Conservation (phyloP, 768 basidiomycete genomes). For the Tubosaeta sp. region DNA sequence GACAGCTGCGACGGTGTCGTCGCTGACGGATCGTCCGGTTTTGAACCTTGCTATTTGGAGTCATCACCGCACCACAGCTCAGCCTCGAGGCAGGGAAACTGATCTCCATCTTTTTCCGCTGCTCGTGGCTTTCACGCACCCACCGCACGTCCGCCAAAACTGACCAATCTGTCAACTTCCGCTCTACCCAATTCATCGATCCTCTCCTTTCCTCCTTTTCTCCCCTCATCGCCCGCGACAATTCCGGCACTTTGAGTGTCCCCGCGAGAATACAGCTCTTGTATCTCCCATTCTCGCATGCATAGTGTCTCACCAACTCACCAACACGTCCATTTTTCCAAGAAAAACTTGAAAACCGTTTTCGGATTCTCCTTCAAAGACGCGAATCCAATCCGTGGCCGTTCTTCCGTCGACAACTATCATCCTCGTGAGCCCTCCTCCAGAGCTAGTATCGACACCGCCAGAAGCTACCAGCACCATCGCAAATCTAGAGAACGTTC, state of each 20-base stretch:
- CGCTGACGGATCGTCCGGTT: conserved; percentile 8
- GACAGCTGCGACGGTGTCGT: conserved; percentile 4
- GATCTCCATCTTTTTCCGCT: conserved; percentile 29
- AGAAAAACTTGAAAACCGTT: conserved; percentile 47
- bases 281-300: conserved; percentile 35
- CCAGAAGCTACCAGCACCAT: conserved; percentile 34
- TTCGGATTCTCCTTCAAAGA: conserved; percentile 44
- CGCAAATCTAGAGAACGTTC: conserved; percentile 36
- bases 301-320: conserved; percentile 38
- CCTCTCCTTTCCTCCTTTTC: conserved; percentile 20
- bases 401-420: conserved; percentile 26
- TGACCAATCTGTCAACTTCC: conserved; percentile 27
- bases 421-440: conserved; percentile 28
- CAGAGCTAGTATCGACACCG: conserved; percentile 44
- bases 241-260: conserved; percentile 23
- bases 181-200: conserved; percentile 31
- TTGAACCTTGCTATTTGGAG: conserved; percentile 22
- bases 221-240: conserved; percentile 24
- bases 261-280: conserved; percentile 24
- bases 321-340: conserved; percentile 33
- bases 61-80: conserved; percentile 11
- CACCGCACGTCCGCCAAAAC: conserved; percentile 30
- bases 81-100: conserved; percentile 30
- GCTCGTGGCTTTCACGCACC: conserved; percentile 35
- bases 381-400: conserved; percentile 27